A percentile compares a stretch with the other conserved stretches of the same genome.
phyloP scores from a whole-genome alignment of 805 yeast genomes.

The Candida succiphila region DNA sequence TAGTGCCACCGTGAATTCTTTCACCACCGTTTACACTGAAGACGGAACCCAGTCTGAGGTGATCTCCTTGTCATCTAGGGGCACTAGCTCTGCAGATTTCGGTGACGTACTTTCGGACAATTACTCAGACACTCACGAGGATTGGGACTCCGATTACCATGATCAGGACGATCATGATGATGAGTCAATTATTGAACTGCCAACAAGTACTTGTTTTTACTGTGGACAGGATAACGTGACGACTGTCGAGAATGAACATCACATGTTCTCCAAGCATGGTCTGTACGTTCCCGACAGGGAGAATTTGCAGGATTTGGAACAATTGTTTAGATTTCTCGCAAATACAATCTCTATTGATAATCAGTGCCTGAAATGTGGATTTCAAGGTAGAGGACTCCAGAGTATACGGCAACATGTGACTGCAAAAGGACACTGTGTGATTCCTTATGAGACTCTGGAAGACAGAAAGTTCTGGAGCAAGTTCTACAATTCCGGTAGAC shows the following conservation, averaged over 20 bases:
- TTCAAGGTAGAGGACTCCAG: conserved; percentile 67
- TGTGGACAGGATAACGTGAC: conserved; percentile 32
- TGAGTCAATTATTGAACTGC: conserved; percentile 18
- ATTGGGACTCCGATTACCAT: conserved; percentile 4
- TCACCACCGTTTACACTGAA: conserved; percentile 11
- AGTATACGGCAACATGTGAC: conserved; percentile 83
- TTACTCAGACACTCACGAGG: conserved; percentile 9
- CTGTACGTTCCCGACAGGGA: conserved; percentile 78
- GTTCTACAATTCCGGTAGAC: conserved; percentile 46
- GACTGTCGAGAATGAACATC: conserved; percentile 41
- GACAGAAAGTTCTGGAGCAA: conserved; percentile 62
- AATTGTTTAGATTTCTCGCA: conserved; percentile 61
- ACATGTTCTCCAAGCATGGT: conserved; percentile 76
- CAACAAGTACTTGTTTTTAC: conserved; percentile 37
- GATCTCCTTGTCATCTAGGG: conserved; percentile 4
- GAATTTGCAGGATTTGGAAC: conserved; percentile 56
- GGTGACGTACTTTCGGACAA: conserved; percentile 1
- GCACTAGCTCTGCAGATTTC: conserved; percentile 6
- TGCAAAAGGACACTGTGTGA: conserved; percentile 75
- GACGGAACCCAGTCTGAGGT: conserved; percentile 14
- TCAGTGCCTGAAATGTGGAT: conserved; percentile 72
- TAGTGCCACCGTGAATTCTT: conserved; percentile 36
- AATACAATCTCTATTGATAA: conserved; percentile 72
- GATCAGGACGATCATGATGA: conserved; percentile 12
- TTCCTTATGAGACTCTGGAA: conserved; percentile 77